Conservation (phyloP, 106 monocot genomes). For the Dactylorhiza incarnata region DNA sequence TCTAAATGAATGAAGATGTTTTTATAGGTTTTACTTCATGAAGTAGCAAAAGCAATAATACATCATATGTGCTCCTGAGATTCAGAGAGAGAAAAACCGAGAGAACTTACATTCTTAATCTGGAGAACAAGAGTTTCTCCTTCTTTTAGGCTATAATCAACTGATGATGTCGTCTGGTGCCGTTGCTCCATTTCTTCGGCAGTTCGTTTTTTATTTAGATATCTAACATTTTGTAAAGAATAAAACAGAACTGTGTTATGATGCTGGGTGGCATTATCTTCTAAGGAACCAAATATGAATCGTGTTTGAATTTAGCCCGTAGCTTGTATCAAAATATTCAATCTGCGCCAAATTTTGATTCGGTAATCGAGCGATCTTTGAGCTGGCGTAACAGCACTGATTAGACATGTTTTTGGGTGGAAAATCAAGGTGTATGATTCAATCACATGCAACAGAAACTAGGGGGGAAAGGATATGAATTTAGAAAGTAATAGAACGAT, state of each 20-base stretch:
- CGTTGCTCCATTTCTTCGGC: conserved; percentile 98
- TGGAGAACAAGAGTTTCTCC: conserved; percentile 92
- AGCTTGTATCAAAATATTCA: too few relatives aligned
- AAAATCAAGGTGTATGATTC: not conserved
- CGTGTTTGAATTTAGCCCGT: too few relatives aligned
- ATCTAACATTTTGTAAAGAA: conserved; percentile 64
- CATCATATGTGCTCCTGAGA: not conserved
- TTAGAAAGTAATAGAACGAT: not conserved
- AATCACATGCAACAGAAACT: not conserved
- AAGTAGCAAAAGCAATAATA: not conserved
- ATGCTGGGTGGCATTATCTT: not conserved
- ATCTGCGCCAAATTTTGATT: too few relatives aligned
- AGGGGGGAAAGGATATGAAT: not conserved
- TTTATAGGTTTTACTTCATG: not conserved
- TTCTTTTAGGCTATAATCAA: conserved; percentile 97
- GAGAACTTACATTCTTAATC: conserved; percentile 71
- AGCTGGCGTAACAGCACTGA: too few relatives aligned
- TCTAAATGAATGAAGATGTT: not conserved
- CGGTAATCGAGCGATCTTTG: too few relatives aligned
- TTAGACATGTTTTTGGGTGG: too few relatives aligned
- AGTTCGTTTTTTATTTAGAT: conserved; percentile 83
- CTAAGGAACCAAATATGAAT: not conserved
- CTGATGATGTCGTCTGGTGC: conserved; percentile 64
- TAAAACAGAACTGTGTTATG: not conserved
- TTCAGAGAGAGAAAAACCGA: not conserved